Evolutionary conservation across 495 filamentous ascomycete genomes (phyloP).

Genomic region (Delitschia confertaspora): DNA sequence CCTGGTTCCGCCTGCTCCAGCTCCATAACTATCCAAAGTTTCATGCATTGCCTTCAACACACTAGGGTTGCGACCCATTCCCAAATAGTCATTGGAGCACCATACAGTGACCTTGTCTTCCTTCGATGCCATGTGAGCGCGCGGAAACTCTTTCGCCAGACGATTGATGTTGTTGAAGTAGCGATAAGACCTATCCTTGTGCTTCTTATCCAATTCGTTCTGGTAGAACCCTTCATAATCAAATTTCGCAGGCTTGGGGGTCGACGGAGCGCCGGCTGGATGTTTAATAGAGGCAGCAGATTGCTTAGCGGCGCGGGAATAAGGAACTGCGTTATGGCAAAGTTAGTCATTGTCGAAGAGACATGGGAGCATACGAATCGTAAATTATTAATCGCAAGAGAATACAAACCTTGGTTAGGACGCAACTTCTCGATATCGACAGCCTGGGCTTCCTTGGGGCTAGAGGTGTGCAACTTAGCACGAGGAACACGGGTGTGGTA

Average conservation of each 20-base stretch:
- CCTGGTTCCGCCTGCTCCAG: conserved; percentile 88
- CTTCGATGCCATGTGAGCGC: conserved; percentile 75
- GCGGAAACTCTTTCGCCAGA: conserved; percentile 89
- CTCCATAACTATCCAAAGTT: conserved; percentile 88
- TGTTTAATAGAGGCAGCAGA: conserved; percentile 14
- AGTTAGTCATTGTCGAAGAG: too few relatives aligned
- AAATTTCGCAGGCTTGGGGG: conserved; percentile 52
- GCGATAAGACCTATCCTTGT: conserved; percentile 98
- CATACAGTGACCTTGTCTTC: conserved; percentile 94
- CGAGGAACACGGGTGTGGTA: conserved; percentile 46
- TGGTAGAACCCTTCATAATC: conserved; percentile 88
- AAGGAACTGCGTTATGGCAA: conserved; percentile 16
- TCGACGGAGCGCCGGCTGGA: conserved; percentile 26
- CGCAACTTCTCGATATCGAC: conserved; percentile 55
- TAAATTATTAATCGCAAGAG: too few relatives aligned
- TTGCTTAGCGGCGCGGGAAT: conserved; percentile 21
- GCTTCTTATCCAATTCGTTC: conserved; percentile 88
- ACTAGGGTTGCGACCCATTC: conserved; percentile 86
- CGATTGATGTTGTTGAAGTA: conserved; percentile 99
- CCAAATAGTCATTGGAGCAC: conserved; percentile 98
- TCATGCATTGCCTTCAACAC: conserved; percentile 90
- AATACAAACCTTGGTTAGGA: conserved; percentile 39
- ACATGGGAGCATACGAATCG: too few relatives aligned
- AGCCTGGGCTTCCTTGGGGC: conserved; percentile 59
- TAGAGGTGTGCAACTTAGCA: conserved; percentile 74